Base-by-base conservation (phyloP, 257 asterid species). In the Linderniella brevidens region DNA sequence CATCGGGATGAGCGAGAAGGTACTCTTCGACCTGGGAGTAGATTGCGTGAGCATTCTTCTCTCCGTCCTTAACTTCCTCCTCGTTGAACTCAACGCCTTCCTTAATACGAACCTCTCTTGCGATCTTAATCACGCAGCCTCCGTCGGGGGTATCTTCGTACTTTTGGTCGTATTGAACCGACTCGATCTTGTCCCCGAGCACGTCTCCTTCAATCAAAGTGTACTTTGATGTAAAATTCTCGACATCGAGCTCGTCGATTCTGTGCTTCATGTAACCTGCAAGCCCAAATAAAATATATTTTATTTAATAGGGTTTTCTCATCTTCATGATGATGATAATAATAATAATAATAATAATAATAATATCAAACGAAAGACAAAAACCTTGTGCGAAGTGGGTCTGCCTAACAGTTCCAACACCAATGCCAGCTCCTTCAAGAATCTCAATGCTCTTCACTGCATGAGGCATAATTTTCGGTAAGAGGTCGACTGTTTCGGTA, bases 371-470 rank as follows among this genome's bases (percentile, higher is more conserved):
- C n/a, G n/a, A n/a, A n/a, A n/a, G n/a, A n/a, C 40, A 36, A 9
- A 11, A n/a, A 38, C 43, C 43, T 38, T 38, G 12, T 3, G 8
- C 43, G 43, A 57, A 49, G 13, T 45, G 43, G 7, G 51, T 45
- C 25, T 45, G 52, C 37, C 59, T 12, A 18, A 55, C 37, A 20
- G 53, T 50, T 19, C 63, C 57, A 20, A 38, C 57, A 9, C 57
- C 71, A 13, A 25, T 25, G 4, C 71, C 71, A 14, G 50, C 59
- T 3, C 67, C 67, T 32, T 55, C 45, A 13, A 56, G 29, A 8
- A 55, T 39, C 4, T 65, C 63, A 15, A 65, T 13, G 20, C 63
- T 55, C 55, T 65, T 54, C 38, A 59, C 36, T 1, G 46, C 45
- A 8, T 50, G 29, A 0, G 66, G 66, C 13, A 40, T 6, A 2